Evolutionary conservation across 345 rosid genomes (phyloP).

Genomic region (Limnanthes douglasii): DNA sequence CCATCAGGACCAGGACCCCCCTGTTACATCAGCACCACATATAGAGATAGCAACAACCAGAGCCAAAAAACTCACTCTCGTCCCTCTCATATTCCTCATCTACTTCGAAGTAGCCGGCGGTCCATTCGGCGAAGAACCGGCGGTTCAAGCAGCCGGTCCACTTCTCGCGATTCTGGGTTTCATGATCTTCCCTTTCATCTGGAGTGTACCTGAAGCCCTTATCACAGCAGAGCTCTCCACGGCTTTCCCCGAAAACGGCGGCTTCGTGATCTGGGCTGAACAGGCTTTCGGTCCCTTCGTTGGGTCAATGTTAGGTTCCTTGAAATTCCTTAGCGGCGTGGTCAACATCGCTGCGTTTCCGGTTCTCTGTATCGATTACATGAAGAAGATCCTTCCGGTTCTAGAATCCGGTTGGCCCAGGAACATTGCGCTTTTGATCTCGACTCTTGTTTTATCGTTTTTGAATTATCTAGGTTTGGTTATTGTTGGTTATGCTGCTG

Average conservation of each 20-base stretch:
- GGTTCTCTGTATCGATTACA: constrained; percentile 44
- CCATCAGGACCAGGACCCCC: too few species aligned
- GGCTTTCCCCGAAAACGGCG: constrained; percentile 60
- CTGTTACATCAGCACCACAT: too few species aligned
- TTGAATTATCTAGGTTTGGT: constrained; percentile 56
- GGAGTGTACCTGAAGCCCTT: constrained; percentile 84
- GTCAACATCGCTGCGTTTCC: constrained; percentile 75
- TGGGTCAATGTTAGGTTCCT: constrained; percentile 73
- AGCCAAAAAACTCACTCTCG: constrained; percentile 41
- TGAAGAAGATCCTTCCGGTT: constrained; percentile 30
- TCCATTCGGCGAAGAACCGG: constrained; percentile 68
- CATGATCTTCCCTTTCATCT: constrained; percentile 64
- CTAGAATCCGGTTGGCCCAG: constrained; percentile 47
- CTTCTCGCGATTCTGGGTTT: constrained; percentile 55
- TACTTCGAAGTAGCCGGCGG: constrained; percentile 95
- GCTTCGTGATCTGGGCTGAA: constrained; percentile 74
- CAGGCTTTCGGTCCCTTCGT: constrained; percentile 58
- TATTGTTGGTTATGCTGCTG: constrained; percentile 64
- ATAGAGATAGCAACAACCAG: too few species aligned
- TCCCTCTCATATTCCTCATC: constrained; percentile 73
- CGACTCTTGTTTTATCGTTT: constrained; percentile 34
- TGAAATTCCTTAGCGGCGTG: constrained; percentile 72
- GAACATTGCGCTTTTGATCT: constrained; percentile 19
- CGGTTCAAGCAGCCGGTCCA: constrained; percentile 71
- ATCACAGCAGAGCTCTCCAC: constrained; percentile 87